Evolutionary conservation across 208 protist species (phyloP), one percentile per base, ranked within the genome.

Genomic region (Porcisia deanei): DNA sequence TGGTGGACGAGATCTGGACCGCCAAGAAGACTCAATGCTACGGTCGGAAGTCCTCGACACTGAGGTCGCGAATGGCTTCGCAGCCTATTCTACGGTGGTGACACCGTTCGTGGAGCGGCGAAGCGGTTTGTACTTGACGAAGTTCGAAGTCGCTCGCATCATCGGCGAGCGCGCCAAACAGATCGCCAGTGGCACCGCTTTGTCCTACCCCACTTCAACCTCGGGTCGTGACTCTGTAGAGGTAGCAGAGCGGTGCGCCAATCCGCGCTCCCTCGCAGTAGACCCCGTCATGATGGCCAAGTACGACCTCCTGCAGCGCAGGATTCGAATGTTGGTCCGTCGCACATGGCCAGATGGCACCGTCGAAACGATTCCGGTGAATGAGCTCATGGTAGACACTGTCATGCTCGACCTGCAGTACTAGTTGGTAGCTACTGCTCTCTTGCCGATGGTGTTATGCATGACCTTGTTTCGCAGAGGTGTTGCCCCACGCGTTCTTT

Each of bases 211-310:
- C 10, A 70, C 74, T 41, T 68, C 71, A 34, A 22, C 73, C 3
- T 43, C 68, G 22, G 82, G 81, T n/a, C 65, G 79, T 14, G 87
- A 88, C 58, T 79, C 84, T 8, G 73, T 81, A 37, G 87, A 91
- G 22, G 79, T 75, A 14, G 92, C 92, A 0, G 89, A 96, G 80
- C 88, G 88, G 30, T 96, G 89, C 75, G 59, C 81, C 14, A 84
- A 97, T 66, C 84, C 92, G 22, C 79, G 86, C 58, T 91, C 92
- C 6, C 80, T 86, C 1, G 79, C 84, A 0, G 90, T 95, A 55
- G 94, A 97, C 66, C 94, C 94, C 8, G 82, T 97, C n/a, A 87
- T 91, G 76, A 91, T 96, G 80, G 91, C 91, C 41, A 97, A 97
- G 81, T 83, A 90, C 41, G 91, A 97, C 53, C 82, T 97, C 12